phyloP scores from a whole-genome alignment of 75 land plant species.

The Gnetum montanum region DNA sequence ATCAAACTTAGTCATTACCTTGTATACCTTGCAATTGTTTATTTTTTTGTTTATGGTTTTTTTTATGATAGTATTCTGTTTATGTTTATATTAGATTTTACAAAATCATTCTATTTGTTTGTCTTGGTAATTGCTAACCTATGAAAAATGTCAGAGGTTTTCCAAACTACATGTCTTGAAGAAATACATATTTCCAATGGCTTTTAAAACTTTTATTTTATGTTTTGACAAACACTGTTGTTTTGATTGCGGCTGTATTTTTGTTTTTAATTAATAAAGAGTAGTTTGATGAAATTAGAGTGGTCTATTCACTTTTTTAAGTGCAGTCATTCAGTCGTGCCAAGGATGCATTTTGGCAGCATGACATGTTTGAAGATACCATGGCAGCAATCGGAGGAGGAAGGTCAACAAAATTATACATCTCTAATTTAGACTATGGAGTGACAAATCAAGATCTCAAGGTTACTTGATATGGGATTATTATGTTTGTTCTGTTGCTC shows the following conservation, averaged over 20 bases:
- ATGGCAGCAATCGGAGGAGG: constrained; percentile 42
- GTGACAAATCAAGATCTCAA: constrained; percentile 79
- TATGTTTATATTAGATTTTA: no score
- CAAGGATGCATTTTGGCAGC: constrained; percentile 45
- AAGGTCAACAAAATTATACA: constrained; percentile 55
- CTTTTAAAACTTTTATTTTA: background rate
- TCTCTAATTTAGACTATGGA: constrained; percentile 70
- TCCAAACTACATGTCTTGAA: no score
- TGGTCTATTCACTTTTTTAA: background rate
- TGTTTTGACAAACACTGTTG: background rate
- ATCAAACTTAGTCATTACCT: no score
- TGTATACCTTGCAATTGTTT: no score
- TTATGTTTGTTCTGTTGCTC: background rate
- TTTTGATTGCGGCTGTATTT: background rate
- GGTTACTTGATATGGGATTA: constrained; percentile 32
- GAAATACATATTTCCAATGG: background rate
- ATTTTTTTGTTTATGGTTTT: no score
- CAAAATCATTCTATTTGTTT: no score
- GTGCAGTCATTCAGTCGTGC: constrained; percentile 48
- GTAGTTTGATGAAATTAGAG: background rate
- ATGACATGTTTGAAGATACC: constrained; percentile 54
- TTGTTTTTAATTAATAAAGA: background rate
- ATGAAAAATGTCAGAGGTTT: no score
- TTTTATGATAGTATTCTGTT: no score
- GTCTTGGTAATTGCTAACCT: no score